phyloP scores from a whole-genome alignment of 2,329 filamentous ascomycete genomes.

The Cytospora piceae region DNA sequence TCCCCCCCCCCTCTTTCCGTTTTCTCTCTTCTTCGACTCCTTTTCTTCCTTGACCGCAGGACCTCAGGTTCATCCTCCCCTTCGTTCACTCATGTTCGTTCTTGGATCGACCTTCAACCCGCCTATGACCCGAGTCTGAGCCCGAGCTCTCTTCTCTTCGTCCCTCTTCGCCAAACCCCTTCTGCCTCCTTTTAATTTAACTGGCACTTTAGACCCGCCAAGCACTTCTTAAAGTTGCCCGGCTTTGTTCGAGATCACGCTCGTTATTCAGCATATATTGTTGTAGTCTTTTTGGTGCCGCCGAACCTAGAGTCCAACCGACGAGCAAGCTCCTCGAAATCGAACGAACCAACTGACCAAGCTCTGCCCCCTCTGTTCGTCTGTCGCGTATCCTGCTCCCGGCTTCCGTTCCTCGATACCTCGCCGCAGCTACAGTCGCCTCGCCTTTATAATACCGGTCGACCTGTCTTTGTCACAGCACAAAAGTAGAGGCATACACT shows the following conservation, averaged over 20 bases:
- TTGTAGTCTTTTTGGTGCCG: constrained; percentile 23
- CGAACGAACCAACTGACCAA: constrained; percentile 15
- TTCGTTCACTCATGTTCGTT: constrained; percentile 36
- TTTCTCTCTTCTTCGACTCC: constrained; percentile 37
- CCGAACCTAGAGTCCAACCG: constrained; percentile 15
- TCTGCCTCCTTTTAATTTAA: constrained; percentile 26
- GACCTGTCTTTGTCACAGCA: constrained; percentile 28
- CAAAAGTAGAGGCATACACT: constrained; percentile 21
- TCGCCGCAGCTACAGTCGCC: constrained; percentile 21
- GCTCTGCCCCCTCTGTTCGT: constrained; percentile 11
- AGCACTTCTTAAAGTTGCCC: constrained; percentile 22
- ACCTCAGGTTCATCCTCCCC: constrained; percentile 35
- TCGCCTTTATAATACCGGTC: constrained; percentile 24
- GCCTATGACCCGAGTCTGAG: constrained; percentile 29
- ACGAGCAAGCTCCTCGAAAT: constrained; percentile 15
- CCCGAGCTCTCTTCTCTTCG: constrained; percentile 30
- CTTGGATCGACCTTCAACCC: constrained; percentile 35
- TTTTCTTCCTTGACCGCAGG: constrained; percentile 37
- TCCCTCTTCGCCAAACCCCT: constrained; percentile 24
- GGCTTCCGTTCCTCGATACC: constrained; percentile 18
- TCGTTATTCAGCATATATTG: constrained; percentile 31
- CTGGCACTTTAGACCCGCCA: constrained; percentile 24
- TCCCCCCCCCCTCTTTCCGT: constrained; percentile 41
- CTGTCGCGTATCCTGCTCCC: constrained; percentile 25
- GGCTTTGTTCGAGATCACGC: constrained; percentile 29